Evolutionary conservation across 129 eudicot genomes (phyloP), one percentile per base, ranked within the genome.

Genomic region (Flaveria linearis): DNA sequence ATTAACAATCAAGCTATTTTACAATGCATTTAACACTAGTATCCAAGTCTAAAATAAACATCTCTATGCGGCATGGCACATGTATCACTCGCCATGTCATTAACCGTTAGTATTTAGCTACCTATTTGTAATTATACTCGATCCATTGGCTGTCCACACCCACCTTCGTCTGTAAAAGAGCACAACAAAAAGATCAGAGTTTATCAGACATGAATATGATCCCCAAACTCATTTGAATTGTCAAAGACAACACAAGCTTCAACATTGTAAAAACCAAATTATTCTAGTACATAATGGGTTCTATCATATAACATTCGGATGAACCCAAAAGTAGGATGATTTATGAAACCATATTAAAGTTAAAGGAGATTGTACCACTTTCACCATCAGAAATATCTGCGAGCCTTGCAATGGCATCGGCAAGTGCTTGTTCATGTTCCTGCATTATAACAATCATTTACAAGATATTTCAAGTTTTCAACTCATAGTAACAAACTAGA

Each of bases 361-460:
- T 39, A 50, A 57, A 69, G 17, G 76, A 79, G 58, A 64, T 22
- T 77, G 50, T 85, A 91, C 93, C 93, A 68, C 91, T 91, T 78
- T 86, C 93, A 49, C 89, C 90, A 79, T 88, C 93, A 42, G 94
- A 88, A 28, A 85, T 76, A 79, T 88, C 92, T 17, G 83, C 91
- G 28, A 91, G 88, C 75, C 80, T 85, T 68, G 94, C 82, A 76
- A 91, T 83, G 70, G 91, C 94, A 62, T 88, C 94, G 0, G 73
- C 81, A 17, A 91, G 87, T 11, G 97, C 92, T 74, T 88, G 87
- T 84, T 91, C 97, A 78, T 91, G 97, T 64, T 91, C 97, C 97
- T 91, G 85, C 78, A 78, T 76, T 22, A 49, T 66, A 16, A 49
- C n/a, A 43, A 61, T 22, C 41, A 46, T 49, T 33, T 61, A 45